These are phyloP conservation scores for Ogataea minuta DNA, from an alignment of 805 yeast species.

Conservation along the genomic window DNA sequence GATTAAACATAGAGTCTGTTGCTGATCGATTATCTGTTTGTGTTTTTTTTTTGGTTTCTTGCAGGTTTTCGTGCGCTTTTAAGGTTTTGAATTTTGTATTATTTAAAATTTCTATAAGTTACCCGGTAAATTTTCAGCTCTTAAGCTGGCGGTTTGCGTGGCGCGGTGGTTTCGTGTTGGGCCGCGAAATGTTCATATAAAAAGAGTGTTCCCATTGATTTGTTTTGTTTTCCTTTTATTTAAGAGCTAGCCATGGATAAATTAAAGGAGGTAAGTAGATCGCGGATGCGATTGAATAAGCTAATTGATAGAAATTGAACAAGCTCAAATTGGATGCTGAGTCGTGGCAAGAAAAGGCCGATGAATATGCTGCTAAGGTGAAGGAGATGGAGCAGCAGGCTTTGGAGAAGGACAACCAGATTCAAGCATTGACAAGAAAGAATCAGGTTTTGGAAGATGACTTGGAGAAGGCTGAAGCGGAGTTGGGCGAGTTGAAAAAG, in stretches of 20 bases:
- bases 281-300: background rate
- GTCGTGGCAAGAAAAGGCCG: conserved; percentile 95
- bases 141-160: background rate
- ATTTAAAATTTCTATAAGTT: conserved; percentile 2
- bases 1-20: background rate
- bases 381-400: conserved; percentile 91
- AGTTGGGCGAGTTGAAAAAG: conserved; percentile 73
- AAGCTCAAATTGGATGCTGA: conserved; percentile 93
- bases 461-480: conserved; percentile 74
- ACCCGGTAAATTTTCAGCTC: conserved; percentile 8
- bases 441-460: conserved; percentile 83
- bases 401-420: conserved; percentile 91
- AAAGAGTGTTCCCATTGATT: conserved; percentile 12
- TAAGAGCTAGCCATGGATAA: conserved; percentile 41
- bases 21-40: background rate
- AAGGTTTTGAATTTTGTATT: background rate
- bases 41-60: background rate
- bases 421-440: conserved; percentile 88
- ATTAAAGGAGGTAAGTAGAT: conserved; percentile 45
- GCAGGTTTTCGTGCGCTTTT: background rate
- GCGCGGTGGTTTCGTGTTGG: conserved; percentile 12
- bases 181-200: conserved; percentile 9
- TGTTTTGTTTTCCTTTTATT: conserved; percentile 9
- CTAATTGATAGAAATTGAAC: conserved; percentile 63
- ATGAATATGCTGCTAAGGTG: conserved; percentile 74